Evolutionary conservation across 192 early-diverging fungal species (phyloP).

Genomic region (Coemansia sp.): DNA sequence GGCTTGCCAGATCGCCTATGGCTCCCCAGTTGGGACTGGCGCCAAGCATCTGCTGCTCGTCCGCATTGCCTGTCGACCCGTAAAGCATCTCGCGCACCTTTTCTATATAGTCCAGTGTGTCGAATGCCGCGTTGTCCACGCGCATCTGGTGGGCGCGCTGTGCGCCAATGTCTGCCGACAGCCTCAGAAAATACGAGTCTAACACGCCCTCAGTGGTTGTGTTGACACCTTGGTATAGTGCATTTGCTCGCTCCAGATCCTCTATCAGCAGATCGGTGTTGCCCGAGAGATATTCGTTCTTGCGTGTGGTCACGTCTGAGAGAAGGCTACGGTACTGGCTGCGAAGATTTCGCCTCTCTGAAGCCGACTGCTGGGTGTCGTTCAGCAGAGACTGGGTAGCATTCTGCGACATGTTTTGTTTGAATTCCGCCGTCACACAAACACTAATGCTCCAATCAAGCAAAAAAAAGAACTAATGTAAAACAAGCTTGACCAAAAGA

Average conservation of each 20-base stretch:
- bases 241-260: conserved; percentile 47
- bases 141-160: conserved; percentile 79
- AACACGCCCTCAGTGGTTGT: conserved; percentile 86
- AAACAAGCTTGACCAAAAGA: too few species aligned
- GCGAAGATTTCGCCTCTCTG: conserved; percentile 36
- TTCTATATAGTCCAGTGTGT: conserved; percentile 75
- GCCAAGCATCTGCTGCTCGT: conserved; percentile 47
- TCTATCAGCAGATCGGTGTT: conserved; percentile 27
- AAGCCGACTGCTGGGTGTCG: conserved; percentile 11
- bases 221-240: conserved; percentile 60
- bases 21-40: conserved; percentile 61
- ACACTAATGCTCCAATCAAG: background rate
- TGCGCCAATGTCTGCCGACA: conserved; percentile 72
- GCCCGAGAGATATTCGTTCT: conserved; percentile 48
- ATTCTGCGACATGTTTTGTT: background rate
- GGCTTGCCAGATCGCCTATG: conserved; percentile 60
- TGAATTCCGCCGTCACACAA: background rate
- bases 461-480: too few species aligned
- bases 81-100: conserved; percentile 61
- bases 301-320: conserved; percentile 38
- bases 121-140: conserved; percentile 74
- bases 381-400: background rate
- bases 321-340: conserved; percentile 50
- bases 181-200: conserved; percentile 81
- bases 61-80: conserved; percentile 34